Conservation (phyloP, 1,139 yeast genomes). For the Nakaseomyces delphensis region DNA sequence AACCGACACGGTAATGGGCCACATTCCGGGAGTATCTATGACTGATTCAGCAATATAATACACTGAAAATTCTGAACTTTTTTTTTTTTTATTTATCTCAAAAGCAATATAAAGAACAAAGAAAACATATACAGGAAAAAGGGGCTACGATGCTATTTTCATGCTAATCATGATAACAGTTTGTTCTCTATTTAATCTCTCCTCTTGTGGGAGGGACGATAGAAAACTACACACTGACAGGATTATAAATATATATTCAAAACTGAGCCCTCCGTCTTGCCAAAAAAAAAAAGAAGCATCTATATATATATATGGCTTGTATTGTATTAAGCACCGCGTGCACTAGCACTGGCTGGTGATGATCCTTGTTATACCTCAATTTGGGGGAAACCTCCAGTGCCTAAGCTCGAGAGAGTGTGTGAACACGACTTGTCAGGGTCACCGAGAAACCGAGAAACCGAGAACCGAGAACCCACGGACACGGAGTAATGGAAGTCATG, state of each 20-base stretch:
- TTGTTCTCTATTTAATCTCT: not conserved
- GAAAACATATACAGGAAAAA: not conserved
- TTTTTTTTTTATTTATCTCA: not conserved
- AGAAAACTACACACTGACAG: not conserved
- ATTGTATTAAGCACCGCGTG: too few species aligned
- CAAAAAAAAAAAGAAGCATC: too few species aligned
- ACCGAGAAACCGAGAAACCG: too few species aligned
- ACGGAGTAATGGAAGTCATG: too few species aligned
- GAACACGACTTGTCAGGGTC: too few species aligned
- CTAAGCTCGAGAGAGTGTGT: too few species aligned
- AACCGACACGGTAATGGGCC: slow-evolving; percentile 3
- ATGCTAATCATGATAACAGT: slow-evolving; percentile 8
- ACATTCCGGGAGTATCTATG: slow-evolving; percentile 15
- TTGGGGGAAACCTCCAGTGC: too few species aligned
- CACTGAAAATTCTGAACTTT: slow-evolving; percentile 32
- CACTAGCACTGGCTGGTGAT: too few species aligned
- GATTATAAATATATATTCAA: too few species aligned
- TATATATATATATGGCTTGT: too few species aligned
- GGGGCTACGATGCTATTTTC: slow-evolving; percentile 5
- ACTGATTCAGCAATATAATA: slow-evolving; percentile 32
- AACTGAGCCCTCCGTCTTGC: slow-evolving; percentile 4
- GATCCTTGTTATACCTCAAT: too few species aligned
- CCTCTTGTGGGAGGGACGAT: not conserved
- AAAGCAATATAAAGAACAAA: not conserved
- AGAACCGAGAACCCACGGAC: too few species aligned